These are phyloP conservation scores for Herpotrichia juniperi DNA, from an alignment of 2,329 filamentous ascomycete species.

Conservation along the genomic window DNA sequence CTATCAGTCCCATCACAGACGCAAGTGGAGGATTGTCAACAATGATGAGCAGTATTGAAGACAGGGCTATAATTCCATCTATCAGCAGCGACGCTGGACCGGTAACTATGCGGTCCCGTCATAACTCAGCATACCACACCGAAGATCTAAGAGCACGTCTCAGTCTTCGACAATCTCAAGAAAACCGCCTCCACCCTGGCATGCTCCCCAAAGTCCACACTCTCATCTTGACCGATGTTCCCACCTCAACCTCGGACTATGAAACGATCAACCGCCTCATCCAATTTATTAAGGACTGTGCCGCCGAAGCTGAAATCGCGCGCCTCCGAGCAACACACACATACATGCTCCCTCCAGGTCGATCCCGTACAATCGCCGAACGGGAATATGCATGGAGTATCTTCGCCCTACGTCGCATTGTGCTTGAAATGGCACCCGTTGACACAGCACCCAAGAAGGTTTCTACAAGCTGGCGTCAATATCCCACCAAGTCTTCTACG, in stretches of 20 bases:
- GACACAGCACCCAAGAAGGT: slow-evolving; percentile 36
- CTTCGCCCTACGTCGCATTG: slow-evolving; percentile 62
- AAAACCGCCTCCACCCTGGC: slow-evolving; percentile 57
- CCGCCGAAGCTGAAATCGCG: slow-evolving; percentile 61
- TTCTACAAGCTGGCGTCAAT: slow-evolving; percentile 53
- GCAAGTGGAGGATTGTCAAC: slow-evolving; percentile 23
- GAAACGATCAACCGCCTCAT: slow-evolving; percentile 50
- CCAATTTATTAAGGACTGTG: slow-evolving; percentile 62
- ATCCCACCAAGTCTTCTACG: slow-evolving; percentile 60
- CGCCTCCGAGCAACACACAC: slow-evolving; percentile 60
- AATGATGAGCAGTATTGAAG: slow-evolving; percentile 8
- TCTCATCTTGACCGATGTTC: slow-evolving; percentile 63
- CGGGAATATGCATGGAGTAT: slow-evolving; percentile 56
- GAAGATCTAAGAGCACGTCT: slow-evolving; percentile 38
- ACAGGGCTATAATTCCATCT: neutral
- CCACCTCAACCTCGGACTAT: slow-evolving; percentile 52
- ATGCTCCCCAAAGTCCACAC: slow-evolving; percentile 61
- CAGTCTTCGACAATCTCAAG: slow-evolving; percentile 38
- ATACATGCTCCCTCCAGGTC: slow-evolving; percentile 64
- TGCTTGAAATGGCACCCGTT: slow-evolving; percentile 56
- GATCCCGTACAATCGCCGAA: slow-evolving; percentile 56
- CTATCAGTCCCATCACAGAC: slow-evolving; percentile 21
- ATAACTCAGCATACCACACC: slow-evolving; percentile 29
- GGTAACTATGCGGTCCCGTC: slow-evolving; percentile 18
- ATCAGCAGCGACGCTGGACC: neutral